Conservation (phyloP, 176 grass and related monocot genomes). For the Musa itinerans region DNA sequence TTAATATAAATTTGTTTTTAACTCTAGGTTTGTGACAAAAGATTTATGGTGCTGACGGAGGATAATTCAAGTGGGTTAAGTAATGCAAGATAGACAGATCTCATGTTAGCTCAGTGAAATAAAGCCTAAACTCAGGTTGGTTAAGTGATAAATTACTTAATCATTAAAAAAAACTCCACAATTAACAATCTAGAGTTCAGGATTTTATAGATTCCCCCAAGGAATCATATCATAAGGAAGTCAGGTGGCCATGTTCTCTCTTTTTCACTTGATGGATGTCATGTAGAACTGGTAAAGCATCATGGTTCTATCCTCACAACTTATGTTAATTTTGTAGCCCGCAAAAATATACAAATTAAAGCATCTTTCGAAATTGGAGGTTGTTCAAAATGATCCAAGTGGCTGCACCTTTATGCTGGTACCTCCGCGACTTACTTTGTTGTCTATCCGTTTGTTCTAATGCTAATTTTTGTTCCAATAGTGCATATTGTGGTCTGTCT, state of each 20-base stretch:
- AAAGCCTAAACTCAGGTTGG: too few relatives aligned
- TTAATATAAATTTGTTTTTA: too few relatives aligned
- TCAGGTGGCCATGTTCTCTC: background rate
- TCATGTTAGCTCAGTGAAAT: too few relatives aligned
- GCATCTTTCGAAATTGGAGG: slow-evolving; percentile 89
- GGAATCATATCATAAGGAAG: background rate
- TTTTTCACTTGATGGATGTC: background rate
- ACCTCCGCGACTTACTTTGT: slow-evolving; percentile 8
- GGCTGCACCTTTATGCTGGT: slow-evolving; percentile 88
- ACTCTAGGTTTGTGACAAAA: too few relatives aligned
- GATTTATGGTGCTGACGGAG: too few relatives aligned
- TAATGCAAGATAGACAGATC: too few relatives aligned
- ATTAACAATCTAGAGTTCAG: too few relatives aligned
- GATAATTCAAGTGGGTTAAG: too few relatives aligned
- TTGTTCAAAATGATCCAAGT: slow-evolving; percentile 65
- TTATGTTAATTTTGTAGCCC: slow-evolving; percentile 36
- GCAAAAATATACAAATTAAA: slow-evolving; percentile 95
- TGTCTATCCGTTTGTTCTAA: background rate
- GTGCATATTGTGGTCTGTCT: background rate
- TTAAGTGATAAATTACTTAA: too few relatives aligned
- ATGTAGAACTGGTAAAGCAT: background rate
- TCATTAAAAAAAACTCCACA: too few relatives aligned
- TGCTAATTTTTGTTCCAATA: background rate
- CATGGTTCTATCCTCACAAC: background rate
- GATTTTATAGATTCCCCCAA: background rate